A percentile compares a stretch with the other conserved stretches of the same genome.
phyloP scores from a whole-genome alignment of 805 yeast species.

The Schwanniomyces occidentalis region DNA sequence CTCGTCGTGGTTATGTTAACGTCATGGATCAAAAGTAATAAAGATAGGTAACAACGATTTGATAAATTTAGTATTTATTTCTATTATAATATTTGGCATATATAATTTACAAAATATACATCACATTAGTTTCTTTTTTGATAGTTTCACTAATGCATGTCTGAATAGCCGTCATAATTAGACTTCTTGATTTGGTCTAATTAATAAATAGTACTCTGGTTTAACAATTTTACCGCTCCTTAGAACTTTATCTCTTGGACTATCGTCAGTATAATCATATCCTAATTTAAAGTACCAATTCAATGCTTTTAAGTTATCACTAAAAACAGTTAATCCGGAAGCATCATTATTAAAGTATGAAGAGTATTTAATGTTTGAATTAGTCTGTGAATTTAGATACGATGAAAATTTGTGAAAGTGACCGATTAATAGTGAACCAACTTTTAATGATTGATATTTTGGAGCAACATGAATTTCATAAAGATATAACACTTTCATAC shows the following conservation, averaged over 20 bases:
- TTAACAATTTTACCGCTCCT: slow-evolving; percentile 40
- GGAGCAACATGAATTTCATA: slow-evolving; percentile 56
- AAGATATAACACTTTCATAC: slow-evolving; percentile 44
- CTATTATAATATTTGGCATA: slow-evolving; percentile 1
- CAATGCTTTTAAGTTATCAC: slow-evolving; percentile 42
- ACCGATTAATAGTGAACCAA: slow-evolving; percentile 43
- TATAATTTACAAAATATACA: neutral
- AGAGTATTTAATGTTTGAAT: neutral
- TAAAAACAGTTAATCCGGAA: slow-evolving; percentile 51
- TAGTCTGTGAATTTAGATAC: slow-evolving; percentile 7
- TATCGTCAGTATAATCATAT: slow-evolving; percentile 36
- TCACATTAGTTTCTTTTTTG: neutral
- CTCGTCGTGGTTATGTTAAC: slow-evolving; percentile 36
- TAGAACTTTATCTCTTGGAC: slow-evolving; percentile 45
- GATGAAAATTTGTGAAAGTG: slow-evolving; percentile 33
- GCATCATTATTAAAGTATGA: slow-evolving; percentile 19
- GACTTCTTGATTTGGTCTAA: slow-evolving; percentile 2
- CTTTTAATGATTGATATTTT: slow-evolving; percentile 27
- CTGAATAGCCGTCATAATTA: no score
- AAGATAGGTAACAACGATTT: slow-evolving; percentile 8
- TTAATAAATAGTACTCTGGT: slow-evolving; percentile 45
- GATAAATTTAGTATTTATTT: neutral
- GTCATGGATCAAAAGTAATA: slow-evolving; percentile 25
- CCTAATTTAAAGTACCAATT: slow-evolving; percentile 45
- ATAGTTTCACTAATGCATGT: neutral